Percentiles rank a stretch among this genome's conserved stretches.
Conservation (phyloP, 257 asterid genomes). For the Eustoma russellianum region DNA sequence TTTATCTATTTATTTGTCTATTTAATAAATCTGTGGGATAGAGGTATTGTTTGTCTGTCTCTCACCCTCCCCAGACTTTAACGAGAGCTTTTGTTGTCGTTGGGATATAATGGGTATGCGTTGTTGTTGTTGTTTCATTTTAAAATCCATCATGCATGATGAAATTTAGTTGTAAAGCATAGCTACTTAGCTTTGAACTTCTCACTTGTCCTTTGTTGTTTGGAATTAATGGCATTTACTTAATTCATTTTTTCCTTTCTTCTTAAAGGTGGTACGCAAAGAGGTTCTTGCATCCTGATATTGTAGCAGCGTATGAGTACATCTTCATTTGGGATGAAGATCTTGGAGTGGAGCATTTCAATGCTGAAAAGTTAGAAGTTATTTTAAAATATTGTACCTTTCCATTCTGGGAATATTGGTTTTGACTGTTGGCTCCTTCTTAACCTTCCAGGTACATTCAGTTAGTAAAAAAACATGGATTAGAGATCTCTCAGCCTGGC, state of each 20-base stretch:
- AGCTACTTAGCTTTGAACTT: no score
- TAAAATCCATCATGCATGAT: no score
- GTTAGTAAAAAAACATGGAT: conserved; percentile 75
- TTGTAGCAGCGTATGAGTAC: conserved; percentile 92
- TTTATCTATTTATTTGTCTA: no score
- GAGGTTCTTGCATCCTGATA: conserved; percentile 94
- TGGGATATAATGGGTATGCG: no score
- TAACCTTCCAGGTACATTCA: conserved; percentile 64
- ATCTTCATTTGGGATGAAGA: conserved; percentile 99
- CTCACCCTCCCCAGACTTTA: no score
- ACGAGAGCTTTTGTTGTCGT: no score
- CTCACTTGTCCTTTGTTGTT: no score
- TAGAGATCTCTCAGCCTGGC: conserved; percentile 99
- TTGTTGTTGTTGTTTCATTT: no score
- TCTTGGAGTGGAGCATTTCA: conserved; percentile 97
- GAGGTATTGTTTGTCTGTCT: no score
- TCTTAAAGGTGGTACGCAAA: conserved; percentile 91
- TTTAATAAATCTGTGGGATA: no score
- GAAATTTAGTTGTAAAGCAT: neutral
- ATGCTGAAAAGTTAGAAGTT: conserved; percentile 57
- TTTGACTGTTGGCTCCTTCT: neutral
- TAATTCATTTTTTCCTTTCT: neutral
- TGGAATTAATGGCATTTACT: no score
- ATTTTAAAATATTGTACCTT: conserved; percentile 10
- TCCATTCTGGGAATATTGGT: conserved; percentile 1